Percentiles rank a stretch among this genome's conserved stretches.
These are phyloP conservation scores for Eremothecium sinecaudum DNA, from an alignment of 1,139 yeast species.

Conservation along the genomic window DNA sequence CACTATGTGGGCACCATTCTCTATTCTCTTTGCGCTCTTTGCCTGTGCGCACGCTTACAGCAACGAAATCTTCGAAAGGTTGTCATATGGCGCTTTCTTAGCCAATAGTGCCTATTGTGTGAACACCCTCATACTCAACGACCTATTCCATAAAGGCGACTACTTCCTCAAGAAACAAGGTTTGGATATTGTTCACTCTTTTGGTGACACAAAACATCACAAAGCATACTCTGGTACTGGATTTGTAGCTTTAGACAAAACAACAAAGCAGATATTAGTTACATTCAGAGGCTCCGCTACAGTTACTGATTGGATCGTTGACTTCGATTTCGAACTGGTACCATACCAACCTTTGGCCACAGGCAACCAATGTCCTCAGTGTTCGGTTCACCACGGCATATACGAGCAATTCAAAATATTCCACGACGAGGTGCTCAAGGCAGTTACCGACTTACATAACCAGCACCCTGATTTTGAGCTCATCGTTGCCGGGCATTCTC, in stretches of 20 bases:
- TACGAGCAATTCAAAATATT: constrained; percentile 30
- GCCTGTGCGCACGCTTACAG: constrained; percentile 2
- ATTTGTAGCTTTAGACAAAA: constrained; percentile 19
- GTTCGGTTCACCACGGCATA: constrained; percentile 49
- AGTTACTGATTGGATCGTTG: constrained; percentile 41
- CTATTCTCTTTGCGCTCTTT: constrained; percentile 1
- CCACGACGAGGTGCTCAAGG: constrained; percentile 27
- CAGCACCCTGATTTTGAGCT: constrained; percentile 34
- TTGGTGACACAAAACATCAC: not conserved
- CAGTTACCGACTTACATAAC: constrained; percentile 12
- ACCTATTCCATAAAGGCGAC: not conserved
- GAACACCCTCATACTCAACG: not conserved
- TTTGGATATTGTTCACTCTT: not conserved
- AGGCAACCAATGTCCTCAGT: constrained; percentile 31
- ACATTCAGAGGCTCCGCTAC: constrained; percentile 46
- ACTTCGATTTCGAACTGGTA: constrained; percentile 27
- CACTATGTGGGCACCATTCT: constrained; percentile 1
- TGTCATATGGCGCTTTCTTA: not conserved
- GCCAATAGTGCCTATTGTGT: constrained; percentile 4
- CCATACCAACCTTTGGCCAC: constrained; percentile 1
- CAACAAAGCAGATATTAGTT: constrained; percentile 32
- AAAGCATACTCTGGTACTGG: not conserved
- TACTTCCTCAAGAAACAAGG: constrained; percentile 2
- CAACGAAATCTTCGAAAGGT: not conserved
- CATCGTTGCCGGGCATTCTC: constrained; percentile 49